phyloP scores from a whole-genome alignment of 78 protist species.

The Ministeria vibrans region DNA sequence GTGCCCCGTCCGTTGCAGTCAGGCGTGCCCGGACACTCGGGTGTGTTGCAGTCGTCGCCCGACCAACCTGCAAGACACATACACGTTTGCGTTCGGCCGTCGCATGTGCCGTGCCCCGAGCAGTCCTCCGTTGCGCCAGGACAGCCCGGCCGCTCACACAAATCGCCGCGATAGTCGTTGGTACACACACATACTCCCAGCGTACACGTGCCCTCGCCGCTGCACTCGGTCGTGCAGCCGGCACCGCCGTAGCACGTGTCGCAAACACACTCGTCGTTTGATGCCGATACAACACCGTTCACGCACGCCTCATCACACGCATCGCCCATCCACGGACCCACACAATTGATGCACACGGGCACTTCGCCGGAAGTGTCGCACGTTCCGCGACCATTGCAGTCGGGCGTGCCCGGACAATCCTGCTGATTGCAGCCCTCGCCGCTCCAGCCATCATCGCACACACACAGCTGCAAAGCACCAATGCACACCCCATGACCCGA shows the following conservation, averaged over 20 bases:
- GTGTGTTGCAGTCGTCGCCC: not conserved
- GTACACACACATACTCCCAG: too few relatives aligned
- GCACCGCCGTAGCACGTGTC: too few relatives aligned
- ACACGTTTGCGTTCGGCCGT: not conserved
- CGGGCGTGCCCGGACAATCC: not conserved
- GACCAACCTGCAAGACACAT: not conserved
- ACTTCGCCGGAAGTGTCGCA: not conserved
- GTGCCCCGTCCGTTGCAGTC: not conserved
- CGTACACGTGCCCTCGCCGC: too few relatives aligned
- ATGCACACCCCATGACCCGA: not conserved
- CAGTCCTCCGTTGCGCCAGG: not conserved
- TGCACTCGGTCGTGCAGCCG: too few relatives aligned
- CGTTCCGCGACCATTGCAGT: not conserved
- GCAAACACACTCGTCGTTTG: too few relatives aligned
- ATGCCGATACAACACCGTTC: not conserved
- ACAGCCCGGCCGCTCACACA: not conserved
- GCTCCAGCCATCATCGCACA: not conserved
- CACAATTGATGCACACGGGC: not conserved
- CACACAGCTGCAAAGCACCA: not conserved
- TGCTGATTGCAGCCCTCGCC: not conserved
- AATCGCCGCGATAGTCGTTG: not conserved
- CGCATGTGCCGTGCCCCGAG: not conserved
- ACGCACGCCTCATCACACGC: not conserved
- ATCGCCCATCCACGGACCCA: not conserved
- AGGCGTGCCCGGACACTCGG: not conserved